Conservation (phyloP, 345 rosid genomes). For the Melaleuca quinquenervia region DNA sequence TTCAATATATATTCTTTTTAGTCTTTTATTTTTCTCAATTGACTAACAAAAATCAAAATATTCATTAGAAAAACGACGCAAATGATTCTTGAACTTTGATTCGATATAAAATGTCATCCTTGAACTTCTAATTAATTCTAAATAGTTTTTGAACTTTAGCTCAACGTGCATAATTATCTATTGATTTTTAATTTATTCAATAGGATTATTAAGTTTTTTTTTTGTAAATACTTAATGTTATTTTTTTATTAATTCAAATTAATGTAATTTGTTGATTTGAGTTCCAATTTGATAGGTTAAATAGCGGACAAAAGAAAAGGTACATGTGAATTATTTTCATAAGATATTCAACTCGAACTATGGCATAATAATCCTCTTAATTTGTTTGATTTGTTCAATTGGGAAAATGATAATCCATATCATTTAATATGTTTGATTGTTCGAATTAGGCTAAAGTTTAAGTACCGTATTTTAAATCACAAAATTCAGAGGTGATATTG, state of each 20-base stretch:
- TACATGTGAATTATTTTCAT: no score
- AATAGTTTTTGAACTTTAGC: accelerated
- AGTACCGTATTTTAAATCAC: accelerated
- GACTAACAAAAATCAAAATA: neutral
- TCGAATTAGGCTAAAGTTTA: neutral
- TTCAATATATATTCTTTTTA: neutral
- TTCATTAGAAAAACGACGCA: no score
- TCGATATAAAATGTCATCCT: no score
- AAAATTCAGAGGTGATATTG: accelerated
- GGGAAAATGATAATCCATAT: neutral
- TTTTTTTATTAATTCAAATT: accelerated
- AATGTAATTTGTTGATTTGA: accelerated
- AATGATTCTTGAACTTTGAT: no score
- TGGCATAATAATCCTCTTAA: no score
- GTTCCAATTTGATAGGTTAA: no score
- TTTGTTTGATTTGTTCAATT: no score
- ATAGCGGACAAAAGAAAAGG: neutral
- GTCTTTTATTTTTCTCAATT: neutral
- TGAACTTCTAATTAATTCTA: no score
- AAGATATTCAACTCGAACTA: no score
- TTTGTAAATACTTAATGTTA: neutral
- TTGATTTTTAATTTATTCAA: neutral
- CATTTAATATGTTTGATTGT: neutral
- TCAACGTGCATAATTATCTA: accelerated
- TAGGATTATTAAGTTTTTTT: accelerated